Evolutionary conservation across 768 basidiomycete species (phyloP).

Genomic region (Termitomyces sp.): DNA sequence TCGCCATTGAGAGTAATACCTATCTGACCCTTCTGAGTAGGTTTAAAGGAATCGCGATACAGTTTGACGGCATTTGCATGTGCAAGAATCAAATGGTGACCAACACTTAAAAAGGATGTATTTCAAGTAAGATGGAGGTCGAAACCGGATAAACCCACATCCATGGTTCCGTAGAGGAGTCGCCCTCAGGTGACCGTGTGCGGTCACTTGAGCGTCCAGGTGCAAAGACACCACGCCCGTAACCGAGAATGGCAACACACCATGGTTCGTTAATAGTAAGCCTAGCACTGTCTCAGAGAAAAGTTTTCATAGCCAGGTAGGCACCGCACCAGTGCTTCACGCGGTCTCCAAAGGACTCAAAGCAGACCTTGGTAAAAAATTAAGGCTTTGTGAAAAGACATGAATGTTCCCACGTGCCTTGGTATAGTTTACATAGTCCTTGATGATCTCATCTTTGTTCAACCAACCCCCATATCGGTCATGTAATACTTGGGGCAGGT

Average conservation of each 20-base stretch:
- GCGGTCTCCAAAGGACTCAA: slow-evolving; percentile 68
- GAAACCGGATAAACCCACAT: slow-evolving; percentile 37
- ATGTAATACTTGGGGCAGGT: slow-evolving; percentile 68
- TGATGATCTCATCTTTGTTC: slow-evolving; percentile 62
- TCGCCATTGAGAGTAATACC: slow-evolving; percentile 80
- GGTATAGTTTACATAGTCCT: slow-evolving; percentile 60
- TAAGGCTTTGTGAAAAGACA: slow-evolving; percentile 9
- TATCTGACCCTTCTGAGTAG: slow-evolving; percentile 56
- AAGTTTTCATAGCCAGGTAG: slow-evolving; percentile 8
- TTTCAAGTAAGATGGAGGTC: not conserved
- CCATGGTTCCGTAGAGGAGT: slow-evolving; percentile 65
- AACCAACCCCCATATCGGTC: slow-evolving; percentile 75
- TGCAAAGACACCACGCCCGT: slow-evolving; percentile 65
- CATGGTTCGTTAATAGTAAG: slow-evolving; percentile 75
- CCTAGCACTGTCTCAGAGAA: slow-evolving; percentile 31
- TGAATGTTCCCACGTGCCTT: slow-evolving; percentile 26
- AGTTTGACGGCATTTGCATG: slow-evolving; percentile 64
- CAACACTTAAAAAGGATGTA: slow-evolving; percentile 38
- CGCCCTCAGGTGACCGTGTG: slow-evolving; percentile 48
- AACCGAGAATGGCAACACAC: slow-evolving; percentile 67
- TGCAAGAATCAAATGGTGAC: slow-evolving; percentile 60
- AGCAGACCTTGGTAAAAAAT: slow-evolving; percentile 46
- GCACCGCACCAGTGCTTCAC: slow-evolving; percentile 61
- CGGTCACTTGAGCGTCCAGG: slow-evolving; percentile 67
- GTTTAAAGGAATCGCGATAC: slow-evolving; percentile 63